phyloP scores from a whole-genome alignment of 2,329 filamentous ascomycete species.

The Lomentospora prolificans region DNA sequence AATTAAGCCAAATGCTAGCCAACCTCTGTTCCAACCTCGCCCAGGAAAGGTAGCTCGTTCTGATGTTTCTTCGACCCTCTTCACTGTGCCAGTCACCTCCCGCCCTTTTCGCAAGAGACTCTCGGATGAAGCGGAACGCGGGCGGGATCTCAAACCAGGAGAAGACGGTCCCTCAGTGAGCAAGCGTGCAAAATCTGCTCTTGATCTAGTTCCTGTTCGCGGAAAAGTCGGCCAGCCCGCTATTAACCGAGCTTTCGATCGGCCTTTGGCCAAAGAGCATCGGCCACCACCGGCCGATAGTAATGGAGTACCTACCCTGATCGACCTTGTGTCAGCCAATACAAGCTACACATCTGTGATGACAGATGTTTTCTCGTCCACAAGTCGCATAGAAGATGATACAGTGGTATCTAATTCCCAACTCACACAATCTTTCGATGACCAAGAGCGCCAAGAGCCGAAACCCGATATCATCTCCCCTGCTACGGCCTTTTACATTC shows the following conservation, averaged over 20 bases:
- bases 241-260: neutral
- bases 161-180: neutral
- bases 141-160: neutral
- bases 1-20: neutral
- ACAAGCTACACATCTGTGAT: neutral
- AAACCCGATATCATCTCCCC: neutral
- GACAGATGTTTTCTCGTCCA: neutral
- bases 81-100: neutral
- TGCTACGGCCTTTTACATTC: neutral
- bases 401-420: neutral
- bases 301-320: neutral
- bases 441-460: neutral
- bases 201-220: slow-evolving; percentile 3
- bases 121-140: neutral
- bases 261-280: neutral
- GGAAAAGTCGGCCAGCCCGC: neutral
- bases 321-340: neutral
- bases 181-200: neutral
- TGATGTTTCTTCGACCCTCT: neutral
- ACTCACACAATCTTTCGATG: neutral
- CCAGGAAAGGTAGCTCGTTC: neutral
- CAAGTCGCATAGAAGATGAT: neutral
- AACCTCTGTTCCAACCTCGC: neutral
- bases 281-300: neutral
- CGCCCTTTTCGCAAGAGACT: neutral